Evolutionary conservation across 1,284 basidiomycete species (phyloP).

Genomic region (Cryptococcus neoformans): DNA sequence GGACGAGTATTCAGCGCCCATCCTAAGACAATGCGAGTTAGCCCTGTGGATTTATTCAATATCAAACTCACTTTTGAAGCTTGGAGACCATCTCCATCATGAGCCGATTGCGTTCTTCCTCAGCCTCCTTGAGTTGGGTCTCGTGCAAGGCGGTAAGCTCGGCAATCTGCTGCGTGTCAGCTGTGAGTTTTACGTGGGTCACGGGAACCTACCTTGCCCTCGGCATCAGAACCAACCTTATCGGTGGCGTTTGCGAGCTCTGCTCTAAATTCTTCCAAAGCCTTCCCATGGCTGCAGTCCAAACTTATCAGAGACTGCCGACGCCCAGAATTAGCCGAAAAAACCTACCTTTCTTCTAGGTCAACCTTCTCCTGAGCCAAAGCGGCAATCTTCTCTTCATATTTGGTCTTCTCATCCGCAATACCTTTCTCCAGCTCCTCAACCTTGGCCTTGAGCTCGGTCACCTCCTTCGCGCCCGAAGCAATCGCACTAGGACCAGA

Average conservation of each 20-base stretch:
- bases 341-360: conserved; percentile 28
- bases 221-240: conserved; percentile 3
- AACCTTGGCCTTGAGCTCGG: conserved; percentile 16
- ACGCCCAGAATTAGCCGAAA: not conserved
- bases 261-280: conserved; percentile 9
- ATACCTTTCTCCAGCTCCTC: conserved; percentile 22
- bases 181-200: not conserved
- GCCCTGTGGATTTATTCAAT: not conserved
- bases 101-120: conserved; percentile 8
- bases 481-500: conserved; percentile 9
- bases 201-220: conserved; percentile 7
- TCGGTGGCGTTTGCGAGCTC: conserved; percentile 4
- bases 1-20: conserved; percentile 12
- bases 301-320: not conserved
- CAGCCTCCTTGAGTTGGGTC: conserved; percentile 11
- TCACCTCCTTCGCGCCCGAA: conserved; percentile 8
- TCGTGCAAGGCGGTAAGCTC: conserved; percentile 14
- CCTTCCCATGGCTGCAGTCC: conserved; percentile 11
- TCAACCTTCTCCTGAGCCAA: conserved; percentile 20
- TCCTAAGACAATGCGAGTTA: not conserved
- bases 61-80: conserved; percentile 12
- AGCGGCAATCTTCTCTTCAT: conserved; percentile 20
- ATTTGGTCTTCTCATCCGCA: conserved; percentile 13
- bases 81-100: conserved; percentile 10
- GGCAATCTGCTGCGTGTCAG: conserved; percentile 6